These are phyloP conservation scores for Ophiostoma quercus DNA, from an alignment of 2,329 filamentous ascomycete species.

Conservation along the genomic window DNA sequence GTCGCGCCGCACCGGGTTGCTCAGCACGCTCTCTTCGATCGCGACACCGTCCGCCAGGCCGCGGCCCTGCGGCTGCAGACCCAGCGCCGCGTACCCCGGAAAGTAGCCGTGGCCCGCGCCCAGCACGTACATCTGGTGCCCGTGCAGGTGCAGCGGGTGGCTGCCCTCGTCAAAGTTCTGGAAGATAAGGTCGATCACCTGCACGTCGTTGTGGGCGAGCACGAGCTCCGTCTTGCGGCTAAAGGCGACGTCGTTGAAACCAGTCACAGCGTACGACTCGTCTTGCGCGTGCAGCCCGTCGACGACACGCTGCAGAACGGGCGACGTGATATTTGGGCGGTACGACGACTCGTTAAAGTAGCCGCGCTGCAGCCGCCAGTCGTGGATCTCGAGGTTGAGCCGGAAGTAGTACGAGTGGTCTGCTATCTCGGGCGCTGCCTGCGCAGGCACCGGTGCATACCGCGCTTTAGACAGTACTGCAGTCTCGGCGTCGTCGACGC, in stretches of 20 bases:
- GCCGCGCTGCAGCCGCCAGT: constrained; percentile 53
- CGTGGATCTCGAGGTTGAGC: constrained; percentile 55
- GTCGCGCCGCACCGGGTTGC: constrained; percentile 46
- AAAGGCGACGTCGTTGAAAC: constrained; percentile 46
- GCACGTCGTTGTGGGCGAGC: constrained; percentile 53
- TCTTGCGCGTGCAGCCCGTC: constrained; percentile 42
- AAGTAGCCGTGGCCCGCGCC: constrained; percentile 60
- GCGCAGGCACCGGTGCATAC: constrained; percentile 42
- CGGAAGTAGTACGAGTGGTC: constrained; percentile 51
- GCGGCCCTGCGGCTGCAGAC: constrained; percentile 33
- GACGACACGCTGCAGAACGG: constrained; percentile 48
- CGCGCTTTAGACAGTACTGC: constrained; percentile 25
- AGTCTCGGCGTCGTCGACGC: constrained; percentile 28
- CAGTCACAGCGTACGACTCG: constrained; percentile 44
- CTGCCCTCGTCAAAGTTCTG: constrained; percentile 30
- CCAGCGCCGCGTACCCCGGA: constrained; percentile 39
- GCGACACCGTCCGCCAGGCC: constrained; percentile 37
- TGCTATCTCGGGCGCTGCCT: constrained; percentile 42
- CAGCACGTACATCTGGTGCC: constrained; percentile 45
- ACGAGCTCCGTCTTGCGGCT: constrained; percentile 48
- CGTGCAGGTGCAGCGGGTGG: constrained; percentile 31
- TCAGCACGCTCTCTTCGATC: constrained; percentile 33
- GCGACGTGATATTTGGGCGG: constrained; percentile 43
- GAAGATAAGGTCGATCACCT: constrained; percentile 67
- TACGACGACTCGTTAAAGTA: constrained; percentile 55